Percentiles rank a stretch among this genome's conserved stretches.
phyloP scores from a whole-genome alignment of 2,329 filamentous ascomycete genomes.

The Triangularia verruculosa region DNA sequence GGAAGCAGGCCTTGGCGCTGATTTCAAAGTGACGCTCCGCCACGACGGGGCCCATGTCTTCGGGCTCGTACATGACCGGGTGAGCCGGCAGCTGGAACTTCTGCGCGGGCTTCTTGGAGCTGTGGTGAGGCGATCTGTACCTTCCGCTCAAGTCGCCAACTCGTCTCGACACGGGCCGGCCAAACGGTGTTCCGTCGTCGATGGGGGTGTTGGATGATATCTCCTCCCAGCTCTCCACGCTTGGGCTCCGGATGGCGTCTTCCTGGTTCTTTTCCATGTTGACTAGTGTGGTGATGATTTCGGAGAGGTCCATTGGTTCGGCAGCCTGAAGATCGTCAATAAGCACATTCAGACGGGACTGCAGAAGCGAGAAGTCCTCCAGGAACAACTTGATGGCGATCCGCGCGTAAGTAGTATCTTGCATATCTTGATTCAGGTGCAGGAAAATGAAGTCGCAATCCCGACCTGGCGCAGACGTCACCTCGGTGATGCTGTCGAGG shows the following conservation, averaged over 20 bases:
- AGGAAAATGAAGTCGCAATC: constrained; percentile 93
- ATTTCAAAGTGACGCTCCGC: constrained; percentile 84
- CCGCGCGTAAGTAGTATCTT: constrained; percentile 63
- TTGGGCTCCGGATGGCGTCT: constrained; percentile 62
- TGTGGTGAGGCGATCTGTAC: constrained; percentile 33
- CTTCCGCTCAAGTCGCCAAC: constrained; percentile 36
- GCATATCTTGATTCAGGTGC: constrained; percentile 64
- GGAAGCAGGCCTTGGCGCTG: constrained; percentile 90
- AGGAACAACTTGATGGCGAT: constrained; percentile 92
- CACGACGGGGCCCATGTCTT: constrained; percentile 71
- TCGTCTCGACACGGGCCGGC: constrained; percentile 38
- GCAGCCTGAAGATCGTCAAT: constrained; percentile 76
- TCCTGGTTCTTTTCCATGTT: constrained; percentile 65
- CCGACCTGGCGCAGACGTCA: constrained; percentile 82
- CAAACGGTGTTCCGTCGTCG: constrained; percentile 53
- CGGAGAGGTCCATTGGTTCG: constrained; percentile 64
- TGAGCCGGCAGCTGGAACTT: constrained; percentile 81
- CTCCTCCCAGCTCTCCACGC: constrained; percentile 89
- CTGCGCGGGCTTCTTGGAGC: constrained; percentile 44
- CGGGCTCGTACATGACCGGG: constrained; percentile 79
- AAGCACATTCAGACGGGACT: constrained; percentile 79
- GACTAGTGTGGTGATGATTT: constrained; percentile 68
- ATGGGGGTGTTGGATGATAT: constrained; percentile 58
- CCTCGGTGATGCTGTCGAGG: constrained; percentile 76
- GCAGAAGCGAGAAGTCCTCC: constrained; percentile 78